A percentile compares a stretch with the other conserved stretches of the same genome.
phyloP scores from a whole-genome alignment of 139 green algal species.

The Asterochloris erici region DNA sequence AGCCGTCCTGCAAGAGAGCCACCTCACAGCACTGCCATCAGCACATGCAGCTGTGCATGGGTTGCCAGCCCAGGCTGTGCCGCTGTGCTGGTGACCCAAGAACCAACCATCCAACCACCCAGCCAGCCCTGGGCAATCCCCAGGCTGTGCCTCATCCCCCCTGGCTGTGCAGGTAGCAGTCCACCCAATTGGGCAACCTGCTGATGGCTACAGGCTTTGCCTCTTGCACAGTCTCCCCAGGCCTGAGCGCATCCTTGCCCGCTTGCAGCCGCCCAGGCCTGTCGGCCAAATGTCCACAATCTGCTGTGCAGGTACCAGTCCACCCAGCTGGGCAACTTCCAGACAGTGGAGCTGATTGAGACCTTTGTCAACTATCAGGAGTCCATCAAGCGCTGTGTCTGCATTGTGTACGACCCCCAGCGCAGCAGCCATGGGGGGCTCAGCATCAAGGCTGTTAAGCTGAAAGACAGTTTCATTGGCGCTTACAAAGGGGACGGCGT shows the following conservation, averaged over 20 bases:
- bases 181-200: conserved; percentile 68
- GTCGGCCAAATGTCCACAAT: background rate
- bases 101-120: no score
- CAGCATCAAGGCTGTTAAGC: conserved; percentile 76
- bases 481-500: conserved; percentile 52
- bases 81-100: no score
- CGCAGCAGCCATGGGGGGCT: conserved; percentile 27
- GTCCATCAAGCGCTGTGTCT: conserved; percentile 94
- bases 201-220: background rate
- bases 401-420: conserved; percentile 89
- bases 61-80: no score
- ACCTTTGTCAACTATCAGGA: conserved; percentile 98
- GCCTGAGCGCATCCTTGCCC: no score
- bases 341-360: conserved; percentile 96
- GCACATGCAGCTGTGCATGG: no score
- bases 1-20: no score
- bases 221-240: background rate
- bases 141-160: no score
- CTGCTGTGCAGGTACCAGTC: conserved; percentile 75
- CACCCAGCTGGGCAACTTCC: conserved; percentile 71
- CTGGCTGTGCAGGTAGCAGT: conserved; percentile 73
- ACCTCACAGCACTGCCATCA: no score
- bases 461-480: conserved; percentile 90
- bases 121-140: no score
- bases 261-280: background rate